These are phyloP conservation scores for Candida multigemmis DNA, from an alignment of 805 yeast genomes.

Conservation along the genomic window DNA sequence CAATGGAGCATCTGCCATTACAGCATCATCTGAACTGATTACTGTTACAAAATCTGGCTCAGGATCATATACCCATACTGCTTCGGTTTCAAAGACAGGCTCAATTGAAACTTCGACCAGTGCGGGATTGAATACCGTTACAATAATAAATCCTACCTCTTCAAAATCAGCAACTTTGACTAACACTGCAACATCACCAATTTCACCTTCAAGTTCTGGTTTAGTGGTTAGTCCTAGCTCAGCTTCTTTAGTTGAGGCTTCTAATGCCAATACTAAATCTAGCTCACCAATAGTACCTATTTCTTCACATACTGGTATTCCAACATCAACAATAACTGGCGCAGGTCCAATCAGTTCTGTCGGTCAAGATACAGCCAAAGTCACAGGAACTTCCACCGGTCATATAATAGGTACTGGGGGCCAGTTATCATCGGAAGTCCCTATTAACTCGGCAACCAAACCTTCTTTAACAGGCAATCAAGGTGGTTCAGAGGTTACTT, in stretches of 20 bases:
- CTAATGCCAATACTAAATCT: neutral
- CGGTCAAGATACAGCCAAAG: constrained; percentile 1
- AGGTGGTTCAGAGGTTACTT: neutral
- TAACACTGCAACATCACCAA: neutral
- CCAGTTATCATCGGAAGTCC: no score
- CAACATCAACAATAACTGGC: neutral
- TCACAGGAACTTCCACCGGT: constrained; percentile 1
- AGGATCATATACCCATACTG: neutral
- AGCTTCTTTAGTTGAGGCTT: neutral
- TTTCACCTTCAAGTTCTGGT: neutral
- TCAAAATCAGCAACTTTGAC: neutral
- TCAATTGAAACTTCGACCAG: neutral
- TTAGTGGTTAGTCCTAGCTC: neutral
- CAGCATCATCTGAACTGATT: neutral
- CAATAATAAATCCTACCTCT: neutral
- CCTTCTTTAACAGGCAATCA: neutral
- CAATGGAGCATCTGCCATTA: neutral
- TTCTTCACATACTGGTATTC: neutral
- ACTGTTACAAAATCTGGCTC: neutral
- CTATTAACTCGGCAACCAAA: no score
- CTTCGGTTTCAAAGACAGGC: neutral
- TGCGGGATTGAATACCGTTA: neutral
- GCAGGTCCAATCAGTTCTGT: neutral
- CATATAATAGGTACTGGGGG: no score
- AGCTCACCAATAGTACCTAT: neutral